Evolutionary conservation across 768 basidiomycete genomes (phyloP).

Genomic region (Calocybe gangraenosa): DNA sequence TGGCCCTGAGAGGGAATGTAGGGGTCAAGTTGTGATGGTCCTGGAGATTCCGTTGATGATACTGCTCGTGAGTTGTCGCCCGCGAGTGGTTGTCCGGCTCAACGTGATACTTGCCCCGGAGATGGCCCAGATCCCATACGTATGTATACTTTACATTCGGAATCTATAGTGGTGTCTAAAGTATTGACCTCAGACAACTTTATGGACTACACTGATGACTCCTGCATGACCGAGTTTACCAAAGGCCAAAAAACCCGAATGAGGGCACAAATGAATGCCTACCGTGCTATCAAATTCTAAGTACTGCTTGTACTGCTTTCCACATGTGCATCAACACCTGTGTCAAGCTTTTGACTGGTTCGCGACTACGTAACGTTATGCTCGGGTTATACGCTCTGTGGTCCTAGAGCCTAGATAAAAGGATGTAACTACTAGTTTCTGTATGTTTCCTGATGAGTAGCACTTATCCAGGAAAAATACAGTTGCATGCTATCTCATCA

Average conservation of each 20-base stretch:
- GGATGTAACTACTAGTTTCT: no score
- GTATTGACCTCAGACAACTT: conserved; percentile 37
- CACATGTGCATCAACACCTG: no score
- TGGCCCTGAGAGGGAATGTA: conserved; percentile 8
- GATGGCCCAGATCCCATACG: conserved; percentile 36
- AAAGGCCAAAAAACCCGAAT: conserved; percentile 37
- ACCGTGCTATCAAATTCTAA: no score
- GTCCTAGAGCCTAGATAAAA: no score
- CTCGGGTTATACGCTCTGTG: no score
- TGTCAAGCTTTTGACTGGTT: no score
- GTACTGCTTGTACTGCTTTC: no score
- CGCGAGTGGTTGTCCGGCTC: conserved; percentile 32
- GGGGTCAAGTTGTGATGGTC: conserved; percentile 27
- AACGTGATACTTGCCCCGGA: conserved; percentile 27
- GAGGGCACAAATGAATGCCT: conserved; percentile 28
- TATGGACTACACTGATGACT: conserved; percentile 47
- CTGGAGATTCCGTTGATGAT: conserved; percentile 39
- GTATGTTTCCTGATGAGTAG: no score
- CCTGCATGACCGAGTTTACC: conserved; percentile 42
- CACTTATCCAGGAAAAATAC: no score
- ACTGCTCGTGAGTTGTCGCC: conserved; percentile 35
- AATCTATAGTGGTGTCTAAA: no score
- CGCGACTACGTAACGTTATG: no score
- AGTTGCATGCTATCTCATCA: no score
- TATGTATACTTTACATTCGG: conserved; percentile 16